These are phyloP conservation scores for Omphalea diandra DNA, from an alignment of 441 rosid genomes.

Conservation along the genomic window DNA sequence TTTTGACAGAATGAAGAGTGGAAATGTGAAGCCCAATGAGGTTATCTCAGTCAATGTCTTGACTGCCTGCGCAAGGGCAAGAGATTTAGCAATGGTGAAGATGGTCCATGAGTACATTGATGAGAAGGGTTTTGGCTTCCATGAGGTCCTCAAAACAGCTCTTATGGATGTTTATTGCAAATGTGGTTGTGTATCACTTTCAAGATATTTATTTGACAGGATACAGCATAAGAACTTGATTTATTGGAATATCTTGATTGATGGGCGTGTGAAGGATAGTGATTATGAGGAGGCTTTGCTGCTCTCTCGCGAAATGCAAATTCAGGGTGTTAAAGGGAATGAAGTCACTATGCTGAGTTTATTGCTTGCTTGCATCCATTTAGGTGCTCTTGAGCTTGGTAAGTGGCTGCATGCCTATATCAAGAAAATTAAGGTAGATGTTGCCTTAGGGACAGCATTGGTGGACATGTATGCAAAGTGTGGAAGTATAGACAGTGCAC, in stretches of 20 bases:
- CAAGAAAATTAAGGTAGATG: constrained; percentile 25
- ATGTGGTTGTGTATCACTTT: constrained; percentile 13
- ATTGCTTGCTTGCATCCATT: constrained; percentile 33
- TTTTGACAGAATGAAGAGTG: constrained; percentile 31
- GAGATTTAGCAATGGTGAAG: constrained; percentile 16
- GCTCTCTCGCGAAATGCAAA: constrained; percentile 33
- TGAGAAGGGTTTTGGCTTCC: constrained; percentile 20
- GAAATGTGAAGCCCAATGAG: constrained; percentile 28
- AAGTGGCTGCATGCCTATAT: constrained; percentile 32
- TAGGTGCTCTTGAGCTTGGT: constrained; percentile 34
- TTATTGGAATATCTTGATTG: constrained; percentile 41
- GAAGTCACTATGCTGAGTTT: constrained; percentile 34
- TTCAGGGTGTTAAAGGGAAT: constrained; percentile 22
- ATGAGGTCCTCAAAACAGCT: constrained; percentile 15
- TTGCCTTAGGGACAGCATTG: constrained; percentile 30
- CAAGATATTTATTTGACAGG: constrained; percentile 20
- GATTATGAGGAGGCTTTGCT: constrained; percentile 29
- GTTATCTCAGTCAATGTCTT: constrained; percentile 24
- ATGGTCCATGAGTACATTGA: constrained; percentile 18
- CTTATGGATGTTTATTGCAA: constrained; percentile 28
- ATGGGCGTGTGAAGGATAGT: constrained; percentile 29
- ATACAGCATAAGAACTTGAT: constrained; percentile 22
- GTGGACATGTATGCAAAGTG: constrained; percentile 40
- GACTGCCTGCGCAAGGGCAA: constrained; percentile 19
- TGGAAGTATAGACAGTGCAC: constrained; percentile 28